A percentile compares a stretch with the other conserved stretches of the same genome.
Conservation (phyloP, 2,329 filamentous ascomycete species). For the Penicillium sumatraense region DNA sequence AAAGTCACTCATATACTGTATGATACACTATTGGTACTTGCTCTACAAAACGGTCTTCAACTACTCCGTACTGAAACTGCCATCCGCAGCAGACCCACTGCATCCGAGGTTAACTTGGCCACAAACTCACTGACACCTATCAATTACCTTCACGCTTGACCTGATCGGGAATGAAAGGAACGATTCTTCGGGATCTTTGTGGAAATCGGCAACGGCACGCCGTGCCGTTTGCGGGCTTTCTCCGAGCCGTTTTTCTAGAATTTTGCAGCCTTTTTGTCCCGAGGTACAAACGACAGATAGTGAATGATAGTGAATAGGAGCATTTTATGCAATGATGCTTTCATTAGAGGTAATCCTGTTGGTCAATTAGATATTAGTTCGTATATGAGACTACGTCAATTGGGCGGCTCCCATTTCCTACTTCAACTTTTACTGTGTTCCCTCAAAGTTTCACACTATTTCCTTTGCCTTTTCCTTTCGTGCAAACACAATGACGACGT, state of each 20-base stretch:
- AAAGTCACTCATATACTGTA: no score
- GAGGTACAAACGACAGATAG: background rate
- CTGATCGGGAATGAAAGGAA: background rate
- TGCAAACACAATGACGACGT: constrained; percentile 9
- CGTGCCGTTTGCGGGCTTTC: background rate
- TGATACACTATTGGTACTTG: background rate
- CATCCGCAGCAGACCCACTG: background rate
- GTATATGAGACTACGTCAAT: background rate
- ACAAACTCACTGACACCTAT: background rate
- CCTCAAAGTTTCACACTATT: background rate
- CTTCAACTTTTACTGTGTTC: background rate
- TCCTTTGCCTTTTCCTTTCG: background rate
- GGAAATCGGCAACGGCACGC: constrained; percentile 12
- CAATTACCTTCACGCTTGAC: background rate
- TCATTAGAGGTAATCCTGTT: background rate
- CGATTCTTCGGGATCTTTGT: constrained; percentile 9
- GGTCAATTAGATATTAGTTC: background rate
- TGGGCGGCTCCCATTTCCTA: background rate
- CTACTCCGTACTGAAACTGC: background rate
- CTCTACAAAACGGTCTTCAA: background rate
- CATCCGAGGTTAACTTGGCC: background rate
- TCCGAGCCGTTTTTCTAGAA: background rate
- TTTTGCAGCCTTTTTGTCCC: background rate
- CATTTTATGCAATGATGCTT: background rate
- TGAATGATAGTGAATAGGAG: no score